These are phyloP conservation scores for Suillus americanus DNA, from an alignment of 768 basidiomycete species.

Conservation along the genomic window DNA sequence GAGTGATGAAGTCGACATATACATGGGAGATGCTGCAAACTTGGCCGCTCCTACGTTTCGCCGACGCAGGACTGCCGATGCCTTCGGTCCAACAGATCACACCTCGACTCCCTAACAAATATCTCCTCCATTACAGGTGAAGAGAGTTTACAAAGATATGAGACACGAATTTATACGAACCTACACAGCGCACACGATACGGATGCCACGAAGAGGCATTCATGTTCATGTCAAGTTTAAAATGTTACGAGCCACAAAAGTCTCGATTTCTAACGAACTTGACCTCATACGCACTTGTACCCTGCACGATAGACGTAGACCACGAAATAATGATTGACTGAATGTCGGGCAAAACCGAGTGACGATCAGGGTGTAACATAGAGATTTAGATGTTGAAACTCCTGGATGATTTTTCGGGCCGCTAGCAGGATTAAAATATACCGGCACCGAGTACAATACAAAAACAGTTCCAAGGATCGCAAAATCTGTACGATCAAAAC, in stretches of 20 bases:
- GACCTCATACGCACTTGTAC: background rate
- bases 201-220: background rate
- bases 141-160: background rate
- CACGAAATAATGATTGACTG: background rate
- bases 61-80: background rate
- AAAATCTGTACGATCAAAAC: conserved; percentile 5
- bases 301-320: background rate
- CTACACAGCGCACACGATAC: background rate
- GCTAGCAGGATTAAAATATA: conserved; percentile 4
- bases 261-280: background rate
- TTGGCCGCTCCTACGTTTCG: background rate
- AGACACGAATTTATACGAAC: background rate
- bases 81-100: background rate
- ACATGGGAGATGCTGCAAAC: background rate
- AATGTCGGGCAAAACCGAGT: background rate
- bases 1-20: background rate
- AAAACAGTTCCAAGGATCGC: conserved; percentile 3
- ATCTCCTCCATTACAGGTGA: background rate
- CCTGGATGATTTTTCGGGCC: background rate
- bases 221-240: background rate
- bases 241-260: background rate
- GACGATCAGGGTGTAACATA: background rate
- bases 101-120: background rate
- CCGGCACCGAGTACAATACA: conserved; percentile 2
- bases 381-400: background rate